Evolutionary conservation across 495 filamentous ascomycete species (phyloP).

Genomic region (Emericellopsis terricola): DNA sequence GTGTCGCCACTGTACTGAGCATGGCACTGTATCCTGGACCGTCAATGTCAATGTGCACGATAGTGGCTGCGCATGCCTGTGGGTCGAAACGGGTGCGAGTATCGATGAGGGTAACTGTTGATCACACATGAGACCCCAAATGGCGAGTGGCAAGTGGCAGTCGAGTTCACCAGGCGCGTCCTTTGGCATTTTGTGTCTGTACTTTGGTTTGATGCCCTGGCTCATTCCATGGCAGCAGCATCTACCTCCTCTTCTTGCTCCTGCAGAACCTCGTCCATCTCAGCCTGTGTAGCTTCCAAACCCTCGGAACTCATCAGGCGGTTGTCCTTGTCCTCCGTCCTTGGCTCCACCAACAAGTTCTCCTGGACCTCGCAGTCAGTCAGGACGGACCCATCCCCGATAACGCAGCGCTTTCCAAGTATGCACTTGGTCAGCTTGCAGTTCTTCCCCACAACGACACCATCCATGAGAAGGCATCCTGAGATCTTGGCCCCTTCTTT

Average conservation of each 20-base stretch:
- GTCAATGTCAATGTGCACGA: too few relatives aligned
- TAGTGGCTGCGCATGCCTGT: too few relatives aligned
- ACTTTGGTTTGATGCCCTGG: constrained; percentile 1
- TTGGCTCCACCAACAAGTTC: constrained; percentile 59
- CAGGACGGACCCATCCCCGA: constrained; percentile 58
- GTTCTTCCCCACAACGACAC: constrained; percentile 59
- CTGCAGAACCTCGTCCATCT: constrained; percentile 22
- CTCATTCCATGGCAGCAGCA: constrained; percentile 3
- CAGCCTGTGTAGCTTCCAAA: constrained; percentile 40
- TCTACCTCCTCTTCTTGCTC: constrained; percentile 13
- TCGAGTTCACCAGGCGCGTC: too few relatives aligned
- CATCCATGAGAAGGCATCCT: constrained; percentile 81
- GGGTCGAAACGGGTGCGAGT: too few relatives aligned
- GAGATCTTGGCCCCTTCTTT: constrained; percentile 59
- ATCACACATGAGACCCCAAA: too few relatives aligned
- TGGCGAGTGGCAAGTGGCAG: too few relatives aligned
- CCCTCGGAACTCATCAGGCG: constrained; percentile 76
- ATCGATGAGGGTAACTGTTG: too few relatives aligned
- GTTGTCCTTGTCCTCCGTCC: constrained; percentile 69
- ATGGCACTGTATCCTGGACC: too few relatives aligned
- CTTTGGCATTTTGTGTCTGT: not conserved
- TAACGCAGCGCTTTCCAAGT: constrained; percentile 52
- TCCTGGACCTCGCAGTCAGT: constrained; percentile 87
- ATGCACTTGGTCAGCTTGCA: constrained; percentile 68
- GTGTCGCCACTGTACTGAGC: too few relatives aligned